Conservation (phyloP, 129 eudicot species). For the Flaveria brownii region DNA sequence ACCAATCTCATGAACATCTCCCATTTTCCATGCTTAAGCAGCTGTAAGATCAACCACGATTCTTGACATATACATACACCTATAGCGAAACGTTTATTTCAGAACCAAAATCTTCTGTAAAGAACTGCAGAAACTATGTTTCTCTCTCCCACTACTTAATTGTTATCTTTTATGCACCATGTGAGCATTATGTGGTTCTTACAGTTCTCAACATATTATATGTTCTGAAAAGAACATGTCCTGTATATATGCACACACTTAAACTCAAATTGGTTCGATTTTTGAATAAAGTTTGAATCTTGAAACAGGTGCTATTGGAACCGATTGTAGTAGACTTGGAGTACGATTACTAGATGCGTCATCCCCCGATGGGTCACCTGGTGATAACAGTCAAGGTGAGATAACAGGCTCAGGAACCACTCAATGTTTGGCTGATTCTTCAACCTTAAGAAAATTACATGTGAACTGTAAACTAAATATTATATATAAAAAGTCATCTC, state of each 20-base stretch:
- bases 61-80: neutral
- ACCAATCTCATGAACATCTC: constrained; percentile 63
- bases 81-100: too few species aligned
- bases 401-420: neutral
- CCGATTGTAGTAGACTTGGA: constrained; percentile 64
- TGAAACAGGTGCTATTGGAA: constrained; percentile 66
- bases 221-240: too few species aligned
- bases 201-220: too few species aligned
- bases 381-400: constrained; percentile 50
- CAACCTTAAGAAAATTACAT: neutral
- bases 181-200: too few species aligned
- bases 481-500: neutral
- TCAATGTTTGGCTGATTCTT: constrained; percentile 20
- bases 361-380: constrained; percentile 15
- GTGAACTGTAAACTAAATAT: neutral
- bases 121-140: too few species aligned
- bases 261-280: neutral
- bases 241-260: neutral
- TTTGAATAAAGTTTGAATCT: neutral
- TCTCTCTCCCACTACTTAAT: too few species aligned
- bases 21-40: constrained; percentile 75
- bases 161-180: too few species aligned
- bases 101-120: too few species aligned
- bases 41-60: constrained; percentile 47
- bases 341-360: constrained; percentile 38